These are phyloP conservation scores for Thermothielavioides terrestris DNA, from an alignment of 495 filamentous ascomycete species.

Conservation along the genomic window DNA sequence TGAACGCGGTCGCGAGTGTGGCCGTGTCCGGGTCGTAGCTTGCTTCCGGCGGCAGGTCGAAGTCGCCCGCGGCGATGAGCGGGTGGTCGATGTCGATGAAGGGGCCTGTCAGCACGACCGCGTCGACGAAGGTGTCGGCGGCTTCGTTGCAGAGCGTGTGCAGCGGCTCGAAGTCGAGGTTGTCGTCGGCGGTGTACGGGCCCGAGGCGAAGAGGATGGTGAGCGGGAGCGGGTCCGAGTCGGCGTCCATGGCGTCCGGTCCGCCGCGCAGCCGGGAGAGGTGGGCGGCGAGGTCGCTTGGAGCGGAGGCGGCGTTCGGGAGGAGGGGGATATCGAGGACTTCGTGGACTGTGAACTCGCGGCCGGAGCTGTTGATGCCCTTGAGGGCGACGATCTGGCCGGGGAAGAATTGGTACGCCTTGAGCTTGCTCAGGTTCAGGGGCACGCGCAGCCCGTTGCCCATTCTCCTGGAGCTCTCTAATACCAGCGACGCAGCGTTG, in stretches of 20 bases:
- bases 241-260: constrained; percentile 50
- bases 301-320: constrained; percentile 55
- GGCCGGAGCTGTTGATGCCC: constrained; percentile 79
- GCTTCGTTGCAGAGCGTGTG: constrained; percentile 71
- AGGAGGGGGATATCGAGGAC: constrained; percentile 65
- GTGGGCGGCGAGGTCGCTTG: constrained; percentile 50
- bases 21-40: constrained; percentile 60
- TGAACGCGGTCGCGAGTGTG: constrained; percentile 76
- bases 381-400: constrained; percentile 84
- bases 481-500: constrained; percentile 70
- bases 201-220: constrained; percentile 72
- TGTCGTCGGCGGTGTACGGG: constrained; percentile 86
- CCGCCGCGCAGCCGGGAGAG: constrained; percentile 55
- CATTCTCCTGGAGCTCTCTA: constrained; percentile 80
- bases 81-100: constrained; percentile 91
- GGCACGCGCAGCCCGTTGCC: constrained; percentile 75
- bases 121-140: constrained; percentile 63
- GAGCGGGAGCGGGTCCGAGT: constrained; percentile 51
- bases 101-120: constrained; percentile 73
- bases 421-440: constrained; percentile 60
- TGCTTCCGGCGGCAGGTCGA: constrained; percentile 73
- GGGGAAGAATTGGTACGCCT: constrained; percentile 78
- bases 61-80: constrained; percentile 77
- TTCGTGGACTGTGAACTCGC: constrained; percentile 72
- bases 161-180: constrained; percentile 79